Base-by-base conservation (phyloP, 108 stramenopile species). In the Seminavis robusta region DNA sequence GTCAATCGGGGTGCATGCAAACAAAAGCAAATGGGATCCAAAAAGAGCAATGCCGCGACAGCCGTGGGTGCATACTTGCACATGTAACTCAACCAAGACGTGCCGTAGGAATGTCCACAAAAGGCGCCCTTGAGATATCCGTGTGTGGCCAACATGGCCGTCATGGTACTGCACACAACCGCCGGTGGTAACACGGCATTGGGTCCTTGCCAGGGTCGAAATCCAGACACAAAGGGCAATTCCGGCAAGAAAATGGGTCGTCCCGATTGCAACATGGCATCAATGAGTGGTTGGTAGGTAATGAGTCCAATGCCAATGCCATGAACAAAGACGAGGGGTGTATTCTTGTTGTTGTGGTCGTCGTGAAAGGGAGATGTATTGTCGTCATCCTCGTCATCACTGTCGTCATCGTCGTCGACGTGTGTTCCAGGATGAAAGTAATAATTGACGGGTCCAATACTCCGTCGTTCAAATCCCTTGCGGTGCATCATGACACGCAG, bases 11-110 rank as follows among this genome's bases (percentile, higher is more conserved):
- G 77, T n/a, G 46, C 52, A 51, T 94, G 83, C 19, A 94, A 58
- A 43, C 88, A 90, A 63, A 90, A 94, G 61, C 88, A 90, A 36
- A 94, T 82, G 4, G 92, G 92, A 57, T 94, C 92, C 25, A 90
- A 52, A 60, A 90, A 94, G 33, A 82, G 56, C 27, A 86, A 54
- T 10, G 86, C 88, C 30, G 84, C 84, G 0, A 94, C 80, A 33
- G 78, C 66, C 33, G 65, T 47, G 4, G 84, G 78, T 15, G 83
- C 75, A 38, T 80, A 84, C 65, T 94, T 94, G 74, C 76, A 81
- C 70, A 86, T 76, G 58, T 84, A 90, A 26, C 75, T 77, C 32
- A 90, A 41, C 89, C 89, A 90, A 7, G 79, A 74, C 13, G 86
- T 84, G 8, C 92, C 92, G 64, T 94, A 94, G 2, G 84, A 86